Base-by-base conservation (phyloP, 2,329 filamentous ascomycete genomes). In the Phialophora chinensis region DNA sequence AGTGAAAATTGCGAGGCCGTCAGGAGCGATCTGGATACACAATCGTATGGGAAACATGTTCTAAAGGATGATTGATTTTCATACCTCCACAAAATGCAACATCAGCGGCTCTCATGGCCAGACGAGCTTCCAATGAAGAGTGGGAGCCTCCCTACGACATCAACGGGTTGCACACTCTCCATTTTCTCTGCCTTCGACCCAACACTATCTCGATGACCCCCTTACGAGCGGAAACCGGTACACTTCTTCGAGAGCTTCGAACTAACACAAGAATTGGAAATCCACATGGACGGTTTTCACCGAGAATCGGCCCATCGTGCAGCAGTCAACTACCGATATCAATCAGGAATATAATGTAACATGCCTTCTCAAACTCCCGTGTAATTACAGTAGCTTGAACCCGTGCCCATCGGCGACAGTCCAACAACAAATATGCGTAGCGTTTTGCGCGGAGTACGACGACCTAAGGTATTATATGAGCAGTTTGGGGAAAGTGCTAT, bases 1-100 rank as follows among this genome's bases (percentile, higher is more conserved):
- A 62, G 29, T 69, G 64, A 66, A 20, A 25, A 14, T 3, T 50
- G 31, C 7, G 7, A 12, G 38, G 38, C 29, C 35, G 11, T 14
- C 27, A 20, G 29, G 3, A 55, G 17, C 53, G 20, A 23, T 12
- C 49, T 11, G 49, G 20, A 10, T 52, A 52, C 10, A 3, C 8
- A n/a, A 14, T 8, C 49, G 11, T 27, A 3, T 20, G 17, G 4
- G 20, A 23, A 23, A 23, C 10, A 27, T 44, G 38, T 25, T 52
- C 49, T 52, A 14, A 14, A 52, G 20, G 8, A n/a, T 6, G 14
- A 20, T 17, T 17, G 2, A 8, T n/a, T n/a, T 44, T 20, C 6
- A n/a, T 7, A n/a, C 5, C 17, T 20, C 38, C 17, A n/a, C 38
- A 2, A 44, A 44, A 44, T 44, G 2, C 38, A n/a, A 3, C 6